Evolutionary conservation across 2,329 filamentous ascomycete genomes (phyloP).

Genomic region (Xylaria polymorpha): DNA sequence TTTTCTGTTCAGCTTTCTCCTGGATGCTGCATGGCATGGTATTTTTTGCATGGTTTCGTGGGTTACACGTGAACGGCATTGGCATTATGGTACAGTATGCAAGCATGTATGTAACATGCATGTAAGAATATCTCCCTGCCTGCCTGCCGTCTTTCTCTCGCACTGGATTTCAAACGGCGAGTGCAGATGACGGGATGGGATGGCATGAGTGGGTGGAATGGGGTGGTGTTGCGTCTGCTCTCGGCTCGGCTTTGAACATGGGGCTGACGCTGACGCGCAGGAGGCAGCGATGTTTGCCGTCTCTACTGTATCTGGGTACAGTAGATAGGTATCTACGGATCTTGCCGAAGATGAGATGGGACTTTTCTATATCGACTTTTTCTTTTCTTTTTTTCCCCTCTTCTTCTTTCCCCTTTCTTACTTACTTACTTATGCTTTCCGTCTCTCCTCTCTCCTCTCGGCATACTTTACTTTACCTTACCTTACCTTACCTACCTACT

Average conservation of each 20-base stretch:
- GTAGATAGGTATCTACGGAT: neutral
- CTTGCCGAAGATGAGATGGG: neutral
- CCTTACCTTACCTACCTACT: too few relatives aligned
- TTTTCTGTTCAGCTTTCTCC: conserved; percentile 22
- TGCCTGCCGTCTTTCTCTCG: neutral
- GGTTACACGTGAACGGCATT: conserved; percentile 25
- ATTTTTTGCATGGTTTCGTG: conserved; percentile 9
- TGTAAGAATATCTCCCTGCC: neutral
- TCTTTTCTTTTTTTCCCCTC: neutral
- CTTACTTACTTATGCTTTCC: too few relatives aligned
- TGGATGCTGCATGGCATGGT: neutral
- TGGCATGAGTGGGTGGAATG: too few relatives aligned
- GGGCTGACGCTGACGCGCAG: neutral
- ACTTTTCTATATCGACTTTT: neutral
- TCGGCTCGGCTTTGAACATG: neutral
- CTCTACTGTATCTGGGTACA: too few relatives aligned
- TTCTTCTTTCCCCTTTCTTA: neutral
- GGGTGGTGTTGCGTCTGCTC: neutral
- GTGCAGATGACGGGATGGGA: too few relatives aligned
- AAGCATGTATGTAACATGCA: neutral
- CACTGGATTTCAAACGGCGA: neutral
- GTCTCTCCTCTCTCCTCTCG: too few relatives aligned
- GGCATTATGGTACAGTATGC: conserved; percentile 14
- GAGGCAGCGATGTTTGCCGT: neutral
- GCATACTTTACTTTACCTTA: too few relatives aligned